Base-by-base conservation (phyloP, 2,329 filamentous ascomycete species). In the Fusarium chaquense region DNA sequence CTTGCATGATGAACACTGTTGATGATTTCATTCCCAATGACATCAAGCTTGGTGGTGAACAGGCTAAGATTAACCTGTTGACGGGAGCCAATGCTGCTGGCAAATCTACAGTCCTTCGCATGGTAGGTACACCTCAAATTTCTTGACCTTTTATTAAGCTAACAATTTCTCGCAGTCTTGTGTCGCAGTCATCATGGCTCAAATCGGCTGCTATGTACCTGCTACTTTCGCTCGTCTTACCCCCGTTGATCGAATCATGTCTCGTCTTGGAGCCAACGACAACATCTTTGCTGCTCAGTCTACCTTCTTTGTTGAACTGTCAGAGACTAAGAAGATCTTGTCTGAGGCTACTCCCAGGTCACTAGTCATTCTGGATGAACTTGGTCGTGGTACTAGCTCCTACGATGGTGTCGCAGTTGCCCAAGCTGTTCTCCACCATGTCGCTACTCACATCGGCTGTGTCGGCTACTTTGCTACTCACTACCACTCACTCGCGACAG, bases 231-330 rank as follows among this genome's bases (percentile, higher is more conserved):
- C 96, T 2, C 89, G 87, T 4, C 85, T 99, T 45, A 98, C 95
- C 0, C 95, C 96, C 0, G 90, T 97, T 5, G 96, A 99, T 78
- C 93, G 96, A 57, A 98, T 99, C 83, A 99, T 99, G 96, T 98
- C 95, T 12, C 93, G 96, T 46, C 89, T 99, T 0, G 96, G 96
- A 12, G 96, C 96, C 49, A 97, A 98, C 76, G 96, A 99, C 87
- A 98, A 98, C 80, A 99, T 99, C 74, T 98, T 99, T 77, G 96
- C 95, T 2, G 93, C 95, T 0, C 96, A 99, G 79, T 97, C 93
- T 16, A 99, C 96, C 4, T 99, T 99, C 84, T 98, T 99, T 76
- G 95, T 99, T 30, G 96, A 99, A 80, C 84, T 99, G 3, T 94
- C 94, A 0, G 96, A 99, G 79, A 99, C 96, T 0, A 97, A 98